Evolutionary conservation across 345 rosid genomes (phyloP), one percentile per base, ranked within the genome.

Genomic region (Syzygium jambos): DNA sequence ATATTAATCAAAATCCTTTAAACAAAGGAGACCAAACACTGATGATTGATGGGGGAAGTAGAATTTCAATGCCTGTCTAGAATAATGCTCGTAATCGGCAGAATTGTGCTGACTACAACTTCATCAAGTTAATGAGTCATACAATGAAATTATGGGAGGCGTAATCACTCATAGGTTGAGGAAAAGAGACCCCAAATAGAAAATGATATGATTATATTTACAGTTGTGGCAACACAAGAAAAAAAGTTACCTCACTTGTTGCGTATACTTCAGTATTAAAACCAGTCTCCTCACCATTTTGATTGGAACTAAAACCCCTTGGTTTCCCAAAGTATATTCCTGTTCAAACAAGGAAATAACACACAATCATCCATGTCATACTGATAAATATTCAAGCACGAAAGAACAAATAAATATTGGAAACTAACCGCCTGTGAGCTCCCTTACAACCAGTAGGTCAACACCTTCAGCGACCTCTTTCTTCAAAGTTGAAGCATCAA

Each of bases 311-410:
- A 86, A 96, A 90, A 55, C 98, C 99, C 89, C 98, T 94, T 22
- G 98, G 99, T 91, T 96, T 94, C 86, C 99, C 99, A 90, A 95
- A 98, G 90, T 98, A 98, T 86, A 98, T 98, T 89, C 99, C 99
- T 96, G 85, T 73, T 84, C 63, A 84, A 87, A 90, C 77, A 21
- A 63, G 55, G 89, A 84, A 85, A 82, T 46, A 51, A 87, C 51
- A 84, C 49, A 87, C 51, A 23, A 82, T 78, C 56, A 41, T 43
- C 55, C 59, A 80, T 27, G 27, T 27, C 77, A 80, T 85, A 51
- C 5, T 86, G 49, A 73, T 73, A 38, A 73, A 68, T 34, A 22
- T 73, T 73, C 30, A 41, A 87, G 29, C 34, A 86, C 38, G 29
- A 87, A 10, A 2, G 21, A 34, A 88, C 63, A 22, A 63, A 63